Evolutionary conservation across 345 rosid species (phyloP).

Genomic region (Euclidium syriacum): DNA sequence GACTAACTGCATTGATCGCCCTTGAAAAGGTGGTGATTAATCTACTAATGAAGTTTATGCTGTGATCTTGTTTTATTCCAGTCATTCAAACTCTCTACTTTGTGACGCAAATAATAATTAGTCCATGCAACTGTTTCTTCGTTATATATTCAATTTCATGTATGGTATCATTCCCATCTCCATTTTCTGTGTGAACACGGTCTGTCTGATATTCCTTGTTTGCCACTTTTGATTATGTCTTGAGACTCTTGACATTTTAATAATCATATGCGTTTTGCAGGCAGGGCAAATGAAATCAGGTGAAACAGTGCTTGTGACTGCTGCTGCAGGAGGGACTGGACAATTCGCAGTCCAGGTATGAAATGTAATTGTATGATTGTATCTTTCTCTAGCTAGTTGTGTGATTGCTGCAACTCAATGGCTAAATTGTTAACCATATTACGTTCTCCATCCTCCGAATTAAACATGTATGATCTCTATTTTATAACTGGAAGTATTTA

Average conservation of each 20-base stretch:
- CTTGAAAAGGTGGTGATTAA: slow-evolving; percentile 62
- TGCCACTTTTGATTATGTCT: background rate
- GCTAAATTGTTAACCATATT: background rate
- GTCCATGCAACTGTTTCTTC: background rate
- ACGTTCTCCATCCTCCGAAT: background rate
- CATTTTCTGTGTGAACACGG: background rate
- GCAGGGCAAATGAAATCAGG: slow-evolving; percentile 84
- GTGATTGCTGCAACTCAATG: background rate
- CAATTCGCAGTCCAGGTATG: slow-evolving; percentile 98
- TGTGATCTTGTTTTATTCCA: background rate
- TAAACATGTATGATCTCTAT: background rate
- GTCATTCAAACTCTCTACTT: background rate
- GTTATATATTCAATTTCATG: background rate
- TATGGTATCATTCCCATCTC: background rate
- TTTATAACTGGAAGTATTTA: background rate
- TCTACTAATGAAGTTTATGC: background rate
- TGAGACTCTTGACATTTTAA: slow-evolving; percentile 5
- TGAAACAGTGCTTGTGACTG: slow-evolving; percentile 82
- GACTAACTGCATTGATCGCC: slow-evolving; percentile 90
- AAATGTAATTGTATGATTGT: too few relatives aligned
- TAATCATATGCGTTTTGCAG: slow-evolving; percentile 36
- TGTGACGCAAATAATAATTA: background rate
- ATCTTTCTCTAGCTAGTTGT: too few relatives aligned
- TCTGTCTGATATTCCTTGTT: background rate
- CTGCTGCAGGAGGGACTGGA: slow-evolving; percentile 98